Evolutionary conservation across 2,329 filamentous ascomycete genomes (phyloP).

Genomic region (Penicillium crustosum): DNA sequence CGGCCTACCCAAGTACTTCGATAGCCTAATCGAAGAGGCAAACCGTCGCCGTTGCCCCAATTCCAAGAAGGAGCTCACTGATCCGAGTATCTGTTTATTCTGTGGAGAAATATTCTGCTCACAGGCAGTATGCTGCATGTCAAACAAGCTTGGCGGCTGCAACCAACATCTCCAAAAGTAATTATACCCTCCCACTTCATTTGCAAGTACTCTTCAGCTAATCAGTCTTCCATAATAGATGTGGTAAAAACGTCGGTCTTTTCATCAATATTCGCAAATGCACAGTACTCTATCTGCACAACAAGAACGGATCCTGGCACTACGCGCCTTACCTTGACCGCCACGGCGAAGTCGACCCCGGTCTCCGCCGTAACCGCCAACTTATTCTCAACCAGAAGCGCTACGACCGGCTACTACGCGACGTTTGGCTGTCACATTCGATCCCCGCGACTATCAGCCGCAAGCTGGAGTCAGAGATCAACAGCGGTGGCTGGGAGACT

Average conservation of each 20-base stretch:
- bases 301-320: conserved; percentile 76
- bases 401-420: conserved; percentile 84
- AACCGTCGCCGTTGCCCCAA: conserved; percentile 81
- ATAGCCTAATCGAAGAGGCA: conserved; percentile 87
- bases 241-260: conserved; percentile 83
- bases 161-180: conserved; percentile 88
- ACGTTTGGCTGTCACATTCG: conserved; percentile 81
- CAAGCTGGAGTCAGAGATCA: conserved; percentile 90
- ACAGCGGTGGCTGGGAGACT: conserved; percentile 95
- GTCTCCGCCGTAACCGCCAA: conserved; percentile 81
- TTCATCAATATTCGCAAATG: conserved; percentile 98
- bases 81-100: conserved; percentile 89
- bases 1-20: conserved; percentile 87
- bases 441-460: conserved; percentile 86
- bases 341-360: conserved; percentile 93
- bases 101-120: conserved; percentile 97
- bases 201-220: conserved; percentile 4
- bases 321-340: conserved; percentile 91
- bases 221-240: conserved; percentile 54
- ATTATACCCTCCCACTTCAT: conserved; percentile 33
- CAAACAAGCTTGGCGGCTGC: conserved; percentile 73
- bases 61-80: conserved; percentile 85
- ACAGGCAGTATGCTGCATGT: conserved; percentile 85
- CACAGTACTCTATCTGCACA: conserved; percentile 82
- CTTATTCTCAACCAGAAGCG: conserved; percentile 90